Base-by-base conservation (phyloP, 1,139 yeast genomes). In the Candida neerlandica region DNA sequence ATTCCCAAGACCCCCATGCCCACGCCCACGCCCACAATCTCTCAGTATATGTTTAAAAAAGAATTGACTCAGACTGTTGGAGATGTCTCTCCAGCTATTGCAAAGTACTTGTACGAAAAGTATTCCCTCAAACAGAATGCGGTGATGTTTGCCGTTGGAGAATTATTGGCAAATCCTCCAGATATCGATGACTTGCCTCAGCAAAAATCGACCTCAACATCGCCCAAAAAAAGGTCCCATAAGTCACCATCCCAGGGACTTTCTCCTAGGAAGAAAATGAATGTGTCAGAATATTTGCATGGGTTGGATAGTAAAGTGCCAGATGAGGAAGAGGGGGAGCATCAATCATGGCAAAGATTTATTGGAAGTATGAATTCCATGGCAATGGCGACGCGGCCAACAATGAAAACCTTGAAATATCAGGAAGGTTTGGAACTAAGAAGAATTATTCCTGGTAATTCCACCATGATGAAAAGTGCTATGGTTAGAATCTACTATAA, bases 351-450 rank as follows among this genome's bases (percentile, higher is more conserved):
- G 74, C 57, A 55, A 29, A 59, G 67, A 39, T 86, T 75, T 58
- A 73, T 90, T 21, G 97, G 97, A 0, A 77, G 90, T 1, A 59
- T 89, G 26, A 85, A 84, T 53, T 82, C 87, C 0, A 85, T 82
- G 47, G 92, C 90, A 1, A 86, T 92, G 89, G 91, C 96, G 9
- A 89, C 96, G 0, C 70, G 96, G 45, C 89, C 95, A 0, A 86
- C 89, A 0, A 58, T 75, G 39, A 71, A 70, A 42, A 78, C 85
- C 0, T 67, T 85, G 5, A 62, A 73, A 46, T 81, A 78, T 61
- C 79, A 81, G 15, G 81, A 86, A 35, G 65, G 60, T 23, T 62
- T 85, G 42, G 63, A 69, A 5, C 61, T 86, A 11, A 69, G 57
- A 47, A 60, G 69, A 43, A 57, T 63, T 39, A 65, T 54, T 18